Base-by-base conservation (phyloP, 257 asterid species). In the Solanum medicagineum region DNA sequence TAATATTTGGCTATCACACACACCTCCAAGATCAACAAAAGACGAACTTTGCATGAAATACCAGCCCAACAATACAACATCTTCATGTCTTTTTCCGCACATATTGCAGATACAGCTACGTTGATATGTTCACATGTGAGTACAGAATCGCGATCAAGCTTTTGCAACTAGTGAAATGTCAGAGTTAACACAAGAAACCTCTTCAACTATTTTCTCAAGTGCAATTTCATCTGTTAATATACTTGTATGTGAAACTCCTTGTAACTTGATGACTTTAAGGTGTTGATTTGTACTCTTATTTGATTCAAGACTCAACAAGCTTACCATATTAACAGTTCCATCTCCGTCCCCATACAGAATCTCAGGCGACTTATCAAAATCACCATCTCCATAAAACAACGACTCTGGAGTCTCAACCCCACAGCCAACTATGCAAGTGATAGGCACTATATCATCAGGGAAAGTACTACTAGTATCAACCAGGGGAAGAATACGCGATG, bases 261-360 rank as follows among this genome's bases (percentile, higher is more conserved):
- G 89, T 53, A 94, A 20, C 86, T 88, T 89, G 32, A 92, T 69
- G 87, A 94, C 90, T 84, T 93, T 91, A 16, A 92, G 80, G 8
- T 92, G 60, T 22, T 91, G 91, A 53, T 89, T 83, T 26, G 45
- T 65, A n/a, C 69, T 74, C 5, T 84, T 17, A 7, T 84, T 88
- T n/a, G 89, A 42, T 70, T 91, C 92, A 60, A 93, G 56, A 10
- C 94, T 94, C 82, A 90, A 51, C 89, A 94, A 87, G 93, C 99
- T 96, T 53, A 86, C 73, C 97, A 90, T 91, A 79, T 94, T 94
- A 87, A 93, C 99, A 1, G 97, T 96, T 0, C 98, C 98, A 81
- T 96, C 99, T 7, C 99, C 98, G 56, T 96, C 95, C 5, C 98
- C 99, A 53, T 93, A 91, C 62, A 66, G 87, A 15, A 94, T 85